Base-by-base conservation (phyloP, 1,139 yeast genomes). In the Zygoascus sp. region DNA sequence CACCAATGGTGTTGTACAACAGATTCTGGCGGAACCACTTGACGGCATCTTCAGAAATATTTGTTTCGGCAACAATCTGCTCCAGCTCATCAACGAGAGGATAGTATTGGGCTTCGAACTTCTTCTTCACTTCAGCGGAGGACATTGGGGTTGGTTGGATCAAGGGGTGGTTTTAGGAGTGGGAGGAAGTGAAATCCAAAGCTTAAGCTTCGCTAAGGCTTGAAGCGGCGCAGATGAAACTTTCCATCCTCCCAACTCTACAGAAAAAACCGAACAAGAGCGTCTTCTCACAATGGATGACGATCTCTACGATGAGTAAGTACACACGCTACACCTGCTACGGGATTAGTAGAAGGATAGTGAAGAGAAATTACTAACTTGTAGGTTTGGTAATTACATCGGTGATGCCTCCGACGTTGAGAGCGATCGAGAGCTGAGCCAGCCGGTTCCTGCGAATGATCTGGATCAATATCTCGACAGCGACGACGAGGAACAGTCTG, bases 1-100 rank as follows among this genome's bases (percentile, higher is more conserved):
- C 99, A 51, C 97, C 97, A 47, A 96, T 92, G 6, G 96, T 82
- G 71, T 94, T 94, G 74, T 92, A 86, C 59, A 82, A 70, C 65
- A 92, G 73, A 58, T 76, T 83, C 53, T 75, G 75, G 58, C 75
- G 78, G 69, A 80, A 88, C 98, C 99, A 92, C 32, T 78, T 80
- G 52, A 86, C 75, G 44, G 97, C 97, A 55, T 86, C 94, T 51
- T 75, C 69, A 16, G 96, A 89, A 81, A 92, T 86, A 50, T 88
- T 87, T 68, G 89, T 87, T 48, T 73, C 73, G 49, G 68, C 70
- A 53, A 88, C 73, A 48, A 81, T 76, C 30, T 74, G 76, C 51
- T 75, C 77, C 58, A 92, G 74, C 64, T 92, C 98, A 21, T 74
- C 76, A 34, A 88, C 96, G 55, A 94, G 72, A 39, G 74, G 76